These are phyloP conservation scores for Acanthamoeba royreba DNA, from an alignment of 208 protist species.

Conservation along the genomic window DNA sequence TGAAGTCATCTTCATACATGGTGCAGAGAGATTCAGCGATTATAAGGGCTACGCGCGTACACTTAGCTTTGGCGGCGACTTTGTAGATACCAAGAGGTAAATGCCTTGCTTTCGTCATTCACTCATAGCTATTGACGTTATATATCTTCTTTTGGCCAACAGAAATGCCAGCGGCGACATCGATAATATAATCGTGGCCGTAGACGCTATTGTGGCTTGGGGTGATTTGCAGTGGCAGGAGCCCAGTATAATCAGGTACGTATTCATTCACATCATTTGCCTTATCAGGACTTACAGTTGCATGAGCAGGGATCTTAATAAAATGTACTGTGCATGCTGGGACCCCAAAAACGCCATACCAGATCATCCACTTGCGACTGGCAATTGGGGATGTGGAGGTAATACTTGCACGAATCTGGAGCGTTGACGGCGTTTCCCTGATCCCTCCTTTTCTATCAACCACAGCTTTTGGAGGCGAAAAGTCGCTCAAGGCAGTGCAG, in stretches of 20 bases:
- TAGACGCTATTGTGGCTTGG: slow-evolving; percentile 57
- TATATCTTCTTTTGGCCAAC: neutral
- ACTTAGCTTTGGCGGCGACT: neutral
- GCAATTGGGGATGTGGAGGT: neutral
- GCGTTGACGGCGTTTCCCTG: neutral
- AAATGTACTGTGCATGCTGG: slow-evolving; percentile 38
- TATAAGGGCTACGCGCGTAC: slow-evolving; percentile 39
- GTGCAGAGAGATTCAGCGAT: slow-evolving; percentile 60
- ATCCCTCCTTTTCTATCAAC: neutral
- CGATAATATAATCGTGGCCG: slow-evolving; percentile 56
- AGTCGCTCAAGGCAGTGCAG: slow-evolving; percentile 62
- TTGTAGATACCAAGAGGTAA: neutral
- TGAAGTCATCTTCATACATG: slow-evolving; percentile 64
- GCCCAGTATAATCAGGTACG: neutral
- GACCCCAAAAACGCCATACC: neutral
- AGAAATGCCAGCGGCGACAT: neutral
- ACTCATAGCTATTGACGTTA: neutral
- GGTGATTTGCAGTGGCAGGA: neutral
- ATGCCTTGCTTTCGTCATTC: neutral
- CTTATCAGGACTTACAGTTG: neutral
- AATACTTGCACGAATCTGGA: neutral
- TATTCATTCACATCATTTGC: neutral
- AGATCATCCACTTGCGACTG: neutral
- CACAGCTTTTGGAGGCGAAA: slow-evolving; percentile 62
- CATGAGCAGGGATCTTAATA: slow-evolving; percentile 59